Evolutionary conservation across 2,329 filamentous ascomycete genomes (phyloP).

Genomic region (Pseudopyrenochaeta lycopersici): DNA sequence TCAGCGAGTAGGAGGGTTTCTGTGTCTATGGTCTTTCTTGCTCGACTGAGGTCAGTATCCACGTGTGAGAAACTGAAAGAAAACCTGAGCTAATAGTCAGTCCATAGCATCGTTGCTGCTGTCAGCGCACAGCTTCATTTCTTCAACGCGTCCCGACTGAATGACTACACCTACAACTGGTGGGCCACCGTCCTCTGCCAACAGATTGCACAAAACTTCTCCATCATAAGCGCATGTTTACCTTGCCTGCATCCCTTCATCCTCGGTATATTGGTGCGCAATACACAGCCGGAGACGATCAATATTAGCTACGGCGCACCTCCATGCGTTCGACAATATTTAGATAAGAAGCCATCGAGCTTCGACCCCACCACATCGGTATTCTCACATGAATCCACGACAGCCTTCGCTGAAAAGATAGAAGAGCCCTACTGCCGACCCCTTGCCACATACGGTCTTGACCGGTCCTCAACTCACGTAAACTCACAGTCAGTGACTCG

Average conservation of each 20-base stretch:
- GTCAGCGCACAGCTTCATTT: slow-evolving; percentile 30
- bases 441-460: slow-evolving; percentile 39
- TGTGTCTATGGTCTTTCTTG: slow-evolving; percentile 33
- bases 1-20: slow-evolving; percentile 31
- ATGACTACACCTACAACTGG: slow-evolving; percentile 22
- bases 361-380: slow-evolving; percentile 15
- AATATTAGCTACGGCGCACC: slow-evolving; percentile 5
- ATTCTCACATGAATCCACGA: slow-evolving; percentile 5
- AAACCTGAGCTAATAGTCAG: slow-evolving; percentile 3
- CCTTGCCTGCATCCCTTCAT: slow-evolving; percentile 37
- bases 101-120: slow-evolving; percentile 30
- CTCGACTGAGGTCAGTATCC: slow-evolving; percentile 29
- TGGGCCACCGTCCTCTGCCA: slow-evolving; percentile 33
- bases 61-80: not conserved
- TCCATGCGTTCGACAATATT: slow-evolving; percentile 3
- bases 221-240: slow-evolving; percentile 39
- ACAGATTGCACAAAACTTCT: slow-evolving; percentile 40
- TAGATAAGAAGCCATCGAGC: slow-evolving; percentile 1
- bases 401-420: not conserved
- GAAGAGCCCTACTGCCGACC: slow-evolving; percentile 33
- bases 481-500: slow-evolving; percentile 27
- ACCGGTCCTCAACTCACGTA: slow-evolving; percentile 28
- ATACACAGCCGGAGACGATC: slow-evolving; percentile 19
- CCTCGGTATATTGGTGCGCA: slow-evolving; percentile 25
- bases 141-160: slow-evolving; percentile 23